Conservation (phyloP, 202 grass and related monocot species). For the Schoenoplectus tabernaemontani region DNA sequence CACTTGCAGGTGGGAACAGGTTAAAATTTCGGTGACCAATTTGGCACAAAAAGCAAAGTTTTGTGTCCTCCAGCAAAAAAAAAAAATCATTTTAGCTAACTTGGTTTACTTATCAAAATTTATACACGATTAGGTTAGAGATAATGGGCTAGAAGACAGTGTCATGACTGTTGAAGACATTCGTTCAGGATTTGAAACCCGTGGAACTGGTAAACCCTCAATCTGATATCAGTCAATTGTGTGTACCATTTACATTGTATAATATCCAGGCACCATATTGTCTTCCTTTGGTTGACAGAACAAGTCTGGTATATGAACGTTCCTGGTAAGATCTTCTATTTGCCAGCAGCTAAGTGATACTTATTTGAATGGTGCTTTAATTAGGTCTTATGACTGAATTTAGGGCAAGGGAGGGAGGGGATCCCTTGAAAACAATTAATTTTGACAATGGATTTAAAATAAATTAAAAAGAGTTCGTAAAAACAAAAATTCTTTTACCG, state of each 20-base stretch:
- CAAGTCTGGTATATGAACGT: background rate
- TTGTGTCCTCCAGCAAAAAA: no score
- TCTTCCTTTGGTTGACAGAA: background rate
- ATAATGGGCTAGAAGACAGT: constrained; percentile 69
- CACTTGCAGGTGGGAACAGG: no score
- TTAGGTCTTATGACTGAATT: no score
- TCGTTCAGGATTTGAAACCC: constrained; percentile 88
- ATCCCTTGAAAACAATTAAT: no score
- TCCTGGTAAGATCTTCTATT: background rate
- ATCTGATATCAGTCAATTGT: background rate
- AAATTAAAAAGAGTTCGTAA: no score
- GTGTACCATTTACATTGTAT: background rate
- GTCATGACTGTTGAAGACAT: constrained; percentile 87
- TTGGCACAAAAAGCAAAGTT: background rate
- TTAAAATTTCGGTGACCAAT: no score
- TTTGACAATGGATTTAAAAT: no score
- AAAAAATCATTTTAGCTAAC: no score
- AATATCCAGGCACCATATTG: no score
- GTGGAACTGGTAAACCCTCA: constrained; percentile 50
- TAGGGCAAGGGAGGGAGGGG: no score
- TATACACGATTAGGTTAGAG: constrained; percentile 57
- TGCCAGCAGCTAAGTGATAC: background rate
- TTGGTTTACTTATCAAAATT: background rate
- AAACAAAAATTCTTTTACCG: no score
- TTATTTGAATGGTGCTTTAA: background rate